Base-by-base conservation (phyloP, 495 filamentous ascomycete species). In the Aspergillus bertholletiae region DNA sequence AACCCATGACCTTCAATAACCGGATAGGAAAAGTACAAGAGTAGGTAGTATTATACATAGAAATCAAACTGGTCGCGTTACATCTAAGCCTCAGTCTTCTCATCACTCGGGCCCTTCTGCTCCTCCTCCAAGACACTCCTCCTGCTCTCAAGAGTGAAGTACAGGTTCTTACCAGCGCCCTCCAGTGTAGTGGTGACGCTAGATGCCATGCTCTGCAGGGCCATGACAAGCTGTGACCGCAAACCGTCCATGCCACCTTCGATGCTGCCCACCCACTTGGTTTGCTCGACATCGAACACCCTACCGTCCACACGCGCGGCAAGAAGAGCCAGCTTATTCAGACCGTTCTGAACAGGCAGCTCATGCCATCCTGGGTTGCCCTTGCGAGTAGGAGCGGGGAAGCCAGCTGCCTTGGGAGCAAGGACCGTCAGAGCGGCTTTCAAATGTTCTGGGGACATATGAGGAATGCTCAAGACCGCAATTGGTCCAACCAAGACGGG, bases 251-350 rank as follows among this genome's bases (percentile, higher is more conserved):
- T 65, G 11, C 92, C 92, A 48, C 87, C 87, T 60, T 87, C 79
- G 63, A 97, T 88, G n/a, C 83, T 80, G 39, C 88, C 89, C 48
- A 97, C 83, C 88, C 89, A 94, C 66, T 84, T 87, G 52, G 89
- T 76, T 57, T 89, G 86, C 17, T 86, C 85, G 26, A 79, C 63
- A 72, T 98, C 95, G 61, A 97, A 90, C 41, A 91, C 87, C 72
- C 81, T 83, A 55, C 87, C 88, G 59, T 88, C 84, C 22, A 96
- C 82, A 51, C 94, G 80, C 17, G 92, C 92, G 51, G 90, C 95
- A 40, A 97, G 71, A 30, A 98, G 62, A 67, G 95, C 73, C 53
- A 97, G 70, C 73, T 98, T 98, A 69, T 88, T 84, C 62, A 97
- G 64, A 37, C 89, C 95, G 47, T 69, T 79, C 74, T 96, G 89